phyloP scores from a whole-genome alignment of 1,284 basidiomycete genomes.

The Heterobasidion occidentale region DNA sequence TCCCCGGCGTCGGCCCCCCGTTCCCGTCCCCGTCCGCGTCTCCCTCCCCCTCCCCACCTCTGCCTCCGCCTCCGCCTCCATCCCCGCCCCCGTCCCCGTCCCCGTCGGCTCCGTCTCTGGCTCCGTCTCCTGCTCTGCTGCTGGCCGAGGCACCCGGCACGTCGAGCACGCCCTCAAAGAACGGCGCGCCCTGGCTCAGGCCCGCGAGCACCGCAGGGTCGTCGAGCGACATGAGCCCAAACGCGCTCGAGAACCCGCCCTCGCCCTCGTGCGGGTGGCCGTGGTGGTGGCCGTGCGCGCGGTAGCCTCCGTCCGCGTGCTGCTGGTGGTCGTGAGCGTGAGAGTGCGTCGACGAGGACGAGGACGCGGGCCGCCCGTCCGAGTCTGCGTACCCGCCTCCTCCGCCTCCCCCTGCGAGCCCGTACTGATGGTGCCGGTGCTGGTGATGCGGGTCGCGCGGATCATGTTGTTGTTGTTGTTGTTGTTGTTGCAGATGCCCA shows the following conservation, averaged over 20 bases:
- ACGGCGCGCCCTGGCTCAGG: conserved; percentile 47
- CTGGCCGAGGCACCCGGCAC: neutral
- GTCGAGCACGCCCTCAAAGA: conserved; percentile 39
- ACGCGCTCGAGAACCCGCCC: conserved; percentile 51
- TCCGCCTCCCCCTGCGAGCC: neutral
- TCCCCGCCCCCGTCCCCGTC: conserved; percentile 17
- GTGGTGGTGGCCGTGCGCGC: neutral
- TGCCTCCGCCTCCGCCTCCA: neutral
- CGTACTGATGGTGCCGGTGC: neutral
- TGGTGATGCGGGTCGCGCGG: neutral
- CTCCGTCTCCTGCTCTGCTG: neutral
- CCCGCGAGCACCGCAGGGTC: conserved; percentile 59
- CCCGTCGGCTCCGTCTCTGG: conserved; percentile 10
- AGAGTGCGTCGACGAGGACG: neutral
- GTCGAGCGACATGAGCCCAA: conserved; percentile 65
- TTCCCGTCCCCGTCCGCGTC: conserved; percentile 14
- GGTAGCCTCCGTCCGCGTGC: neutral
- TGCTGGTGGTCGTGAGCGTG: too few species aligned
- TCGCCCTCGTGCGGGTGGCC: conserved; percentile 1
- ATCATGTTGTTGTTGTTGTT: neutral
- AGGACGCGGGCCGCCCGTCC: neutral
- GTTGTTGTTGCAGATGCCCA: neutral
- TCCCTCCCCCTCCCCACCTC: conserved; percentile 6
- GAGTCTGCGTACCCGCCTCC: neutral
- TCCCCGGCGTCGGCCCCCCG: conserved; percentile 28